phyloP scores from a whole-genome alignment of 495 filamentous ascomycete genomes.

The Penicillium odoratum region DNA sequence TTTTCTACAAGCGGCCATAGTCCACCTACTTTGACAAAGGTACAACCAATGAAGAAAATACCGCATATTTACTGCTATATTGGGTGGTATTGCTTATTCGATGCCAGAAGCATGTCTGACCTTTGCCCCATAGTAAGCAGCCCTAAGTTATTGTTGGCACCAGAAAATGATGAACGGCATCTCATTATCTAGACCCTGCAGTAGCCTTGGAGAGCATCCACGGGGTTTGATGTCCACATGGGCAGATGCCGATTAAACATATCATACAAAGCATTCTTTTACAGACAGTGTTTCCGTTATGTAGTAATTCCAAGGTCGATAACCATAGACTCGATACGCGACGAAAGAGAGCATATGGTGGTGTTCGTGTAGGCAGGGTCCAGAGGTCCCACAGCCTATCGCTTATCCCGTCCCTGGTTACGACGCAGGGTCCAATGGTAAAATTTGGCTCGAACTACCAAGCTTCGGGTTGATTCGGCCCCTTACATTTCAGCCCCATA shows the following conservation, averaged over 20 bases:
- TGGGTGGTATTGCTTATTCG: background rate
- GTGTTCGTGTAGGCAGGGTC: background rate
- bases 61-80: background rate
- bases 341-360: background rate
- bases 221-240: no score
- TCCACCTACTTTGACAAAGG: background rate
- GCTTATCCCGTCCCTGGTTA: background rate
- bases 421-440: background rate
- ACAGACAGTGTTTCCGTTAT: no score
- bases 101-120: background rate
- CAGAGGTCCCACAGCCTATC: background rate
- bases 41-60: background rate
- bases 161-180: no score
- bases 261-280: no score
- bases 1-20: background rate
- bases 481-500: background rate
- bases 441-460: background rate
- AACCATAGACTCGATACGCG: no score
- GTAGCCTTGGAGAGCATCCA: no score
- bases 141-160: background rate
- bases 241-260: no score
- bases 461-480: background rate
- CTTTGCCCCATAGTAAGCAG: background rate
- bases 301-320: no score
- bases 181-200: no score